Evolutionary conservation across 129 eudicot species (phyloP).

Genomic region (Sambucus nigra): DNA sequence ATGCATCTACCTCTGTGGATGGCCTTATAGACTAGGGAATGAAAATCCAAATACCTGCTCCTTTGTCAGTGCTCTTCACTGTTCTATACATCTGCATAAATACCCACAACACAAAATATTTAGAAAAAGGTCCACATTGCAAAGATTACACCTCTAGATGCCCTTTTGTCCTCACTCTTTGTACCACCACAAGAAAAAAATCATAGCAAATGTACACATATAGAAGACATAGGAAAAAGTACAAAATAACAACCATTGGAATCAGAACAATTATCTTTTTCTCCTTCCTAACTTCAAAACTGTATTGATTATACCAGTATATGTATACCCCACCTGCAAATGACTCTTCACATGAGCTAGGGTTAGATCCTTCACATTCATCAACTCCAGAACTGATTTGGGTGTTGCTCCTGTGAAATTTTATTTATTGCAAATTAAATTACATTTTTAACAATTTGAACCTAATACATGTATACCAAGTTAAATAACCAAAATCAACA

Average conservation of each 20-base stretch:
- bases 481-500: too few species aligned
- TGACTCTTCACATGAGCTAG: constrained; percentile 28
- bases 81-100: constrained; percentile 96
- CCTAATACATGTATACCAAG: not conserved
- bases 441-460: too few species aligned
- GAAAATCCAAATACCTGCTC: constrained; percentile 46
- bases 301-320: constrained; percentile 1
- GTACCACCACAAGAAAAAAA: too few species aligned
- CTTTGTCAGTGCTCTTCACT: constrained; percentile 92
- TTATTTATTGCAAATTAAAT: too few species aligned
- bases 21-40: constrained; percentile 4
- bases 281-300: not conserved
- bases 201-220: constrained; percentile 10
- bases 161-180: constrained; percentile 33
- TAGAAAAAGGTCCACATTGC: constrained; percentile 9
- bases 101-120: not conserved
- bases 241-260: not conserved
- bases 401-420: constrained; percentile 22
- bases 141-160: constrained; percentile 25
- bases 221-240: not conserved
- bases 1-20: too few species aligned
- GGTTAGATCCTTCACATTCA: constrained; percentile 23
- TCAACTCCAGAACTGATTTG: constrained; percentile 25
- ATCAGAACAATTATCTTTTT: not conserved
- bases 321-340: constrained; percentile 13